Percentiles rank a stretch among this genome's conserved stretches.
Evolutionary conservation across 768 basidiomycete species (phyloP).

Genomic region (Termitomyces sp.): DNA sequence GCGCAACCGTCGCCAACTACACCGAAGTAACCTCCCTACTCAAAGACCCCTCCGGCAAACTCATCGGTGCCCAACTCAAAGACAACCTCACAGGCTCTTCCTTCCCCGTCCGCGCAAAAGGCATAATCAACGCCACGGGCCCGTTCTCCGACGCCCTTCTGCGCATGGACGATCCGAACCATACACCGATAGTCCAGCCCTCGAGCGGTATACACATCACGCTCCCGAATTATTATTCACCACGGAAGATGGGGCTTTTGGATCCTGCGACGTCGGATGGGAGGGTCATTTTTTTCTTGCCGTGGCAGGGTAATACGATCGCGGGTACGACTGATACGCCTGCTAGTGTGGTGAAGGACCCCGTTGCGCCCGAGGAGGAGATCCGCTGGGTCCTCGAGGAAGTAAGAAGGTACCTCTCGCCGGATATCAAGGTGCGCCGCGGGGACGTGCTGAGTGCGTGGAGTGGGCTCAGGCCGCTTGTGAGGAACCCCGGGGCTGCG

Average conservation of each 20-base stretch:
- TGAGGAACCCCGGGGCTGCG: conserved; percentile 53
- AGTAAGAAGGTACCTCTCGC: conserved; percentile 82
- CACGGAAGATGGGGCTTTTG: conserved; percentile 90
- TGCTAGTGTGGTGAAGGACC: conserved; percentile 67
- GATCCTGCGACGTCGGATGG: conserved; percentile 96
- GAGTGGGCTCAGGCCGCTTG: conserved; percentile 89
- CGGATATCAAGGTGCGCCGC: conserved; percentile 91
- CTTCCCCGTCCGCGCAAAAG: conserved; percentile 82
- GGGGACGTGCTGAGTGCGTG: conserved; percentile 96
- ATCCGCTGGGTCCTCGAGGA: conserved; percentile 97
- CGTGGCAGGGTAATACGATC: conserved; percentile 97
- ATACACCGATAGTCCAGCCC: conserved; percentile 87
- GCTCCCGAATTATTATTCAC: conserved; percentile 95
- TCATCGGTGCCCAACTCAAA: conserved; percentile 72
- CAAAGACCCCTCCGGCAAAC: conserved; percentile 62
- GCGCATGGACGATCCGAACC: conserved; percentile 71
- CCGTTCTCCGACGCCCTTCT: conserved; percentile 89
- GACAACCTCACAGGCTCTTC: conserved; percentile 84
- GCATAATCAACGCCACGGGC: conserved; percentile 95
- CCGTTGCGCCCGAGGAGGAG: conserved; percentile 86
- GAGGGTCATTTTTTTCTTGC: conserved; percentile 97
- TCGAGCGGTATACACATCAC: conserved; percentile 96
- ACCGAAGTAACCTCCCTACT: conserved; percentile 77
- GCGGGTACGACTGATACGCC: conserved; percentile 95
- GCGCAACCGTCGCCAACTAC: conserved; percentile 88